Evolutionary conservation across 2,329 filamentous ascomycete species (phyloP).

Genomic region (Exophiala bonariae): DNA sequence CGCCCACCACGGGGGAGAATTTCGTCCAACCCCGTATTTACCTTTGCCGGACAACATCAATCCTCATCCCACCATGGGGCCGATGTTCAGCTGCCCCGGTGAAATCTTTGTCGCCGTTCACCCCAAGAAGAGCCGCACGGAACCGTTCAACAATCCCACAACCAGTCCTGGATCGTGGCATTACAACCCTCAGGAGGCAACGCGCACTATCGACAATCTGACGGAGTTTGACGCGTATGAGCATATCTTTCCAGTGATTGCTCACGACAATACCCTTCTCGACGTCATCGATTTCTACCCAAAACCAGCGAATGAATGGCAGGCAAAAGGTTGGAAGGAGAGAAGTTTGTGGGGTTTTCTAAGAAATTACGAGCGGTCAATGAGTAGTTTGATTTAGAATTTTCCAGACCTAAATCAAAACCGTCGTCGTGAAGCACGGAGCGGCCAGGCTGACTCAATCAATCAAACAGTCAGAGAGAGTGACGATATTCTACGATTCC

Average conservation of each 20-base stretch:
- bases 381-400: too few relatives aligned
- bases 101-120: neutral
- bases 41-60: neutral
- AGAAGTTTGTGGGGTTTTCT: constrained; percentile 10
- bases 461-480: too few relatives aligned
- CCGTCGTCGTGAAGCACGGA: too few relatives aligned
- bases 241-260: constrained; percentile 29
- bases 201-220: constrained; percentile 25
- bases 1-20: constrained; percentile 40
- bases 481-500: too few relatives aligned
- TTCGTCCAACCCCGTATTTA: constrained; percentile 28
- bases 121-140: neutral
- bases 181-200: constrained; percentile 10
- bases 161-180: constrained; percentile 18
- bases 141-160: neutral
- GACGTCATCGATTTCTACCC: constrained; percentile 18
- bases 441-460: too few relatives aligned
- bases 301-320: constrained; percentile 3
- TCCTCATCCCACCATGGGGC: neutral
- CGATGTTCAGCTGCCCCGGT: neutral
- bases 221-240: constrained; percentile 28
- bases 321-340: constrained; percentile 25
- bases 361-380: too few relatives aligned
- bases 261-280: constrained; percentile 31
- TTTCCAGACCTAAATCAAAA: too few relatives aligned